These are phyloP conservation scores for Boletus insuetus DNA, from an alignment of 768 basidiomycete genomes.

Conservation along the genomic window DNA sequence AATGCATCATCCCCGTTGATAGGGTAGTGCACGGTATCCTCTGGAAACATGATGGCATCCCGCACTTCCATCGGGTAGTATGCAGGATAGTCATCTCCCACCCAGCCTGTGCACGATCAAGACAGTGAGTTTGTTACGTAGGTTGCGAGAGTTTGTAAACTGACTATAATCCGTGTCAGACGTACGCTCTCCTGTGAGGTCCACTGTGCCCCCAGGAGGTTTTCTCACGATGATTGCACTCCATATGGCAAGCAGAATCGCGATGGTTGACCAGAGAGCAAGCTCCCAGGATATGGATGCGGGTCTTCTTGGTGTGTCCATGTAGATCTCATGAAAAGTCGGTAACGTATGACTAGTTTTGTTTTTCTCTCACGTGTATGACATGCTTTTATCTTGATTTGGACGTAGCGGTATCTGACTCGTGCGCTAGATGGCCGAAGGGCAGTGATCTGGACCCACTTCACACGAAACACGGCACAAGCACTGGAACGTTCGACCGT, in stretches of 20 bases:
- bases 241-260: conserved; percentile 20
- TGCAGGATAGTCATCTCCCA: conserved; percentile 26
- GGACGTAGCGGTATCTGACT: not conserved
- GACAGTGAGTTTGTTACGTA: not conserved
- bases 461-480: conserved; percentile 6
- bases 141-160: not conserved
- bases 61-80: conserved; percentile 26
- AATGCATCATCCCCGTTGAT: conserved; percentile 22
- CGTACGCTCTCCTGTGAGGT: not conserved
- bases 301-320: conserved; percentile 11
- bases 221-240: conserved; percentile 11
- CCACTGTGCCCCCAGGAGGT: not conserved
- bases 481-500: not conserved
- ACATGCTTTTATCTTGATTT: conserved; percentile 3
- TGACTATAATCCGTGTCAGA: conserved; percentile 16
- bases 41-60: conserved; percentile 23
- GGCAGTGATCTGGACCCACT: not conserved
- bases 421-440: not conserved
- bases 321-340: conserved; percentile 1
- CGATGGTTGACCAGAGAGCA: conserved; percentile 20
- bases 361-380: not conserved
- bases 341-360: not conserved
- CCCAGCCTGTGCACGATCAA: conserved; percentile 16
- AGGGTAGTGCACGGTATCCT: conserved; percentile 26
- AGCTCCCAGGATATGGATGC: conserved; percentile 14